Base-by-base conservation (phyloP, 305 asterid genomes). In the Fraxinus paxiana region DNA sequence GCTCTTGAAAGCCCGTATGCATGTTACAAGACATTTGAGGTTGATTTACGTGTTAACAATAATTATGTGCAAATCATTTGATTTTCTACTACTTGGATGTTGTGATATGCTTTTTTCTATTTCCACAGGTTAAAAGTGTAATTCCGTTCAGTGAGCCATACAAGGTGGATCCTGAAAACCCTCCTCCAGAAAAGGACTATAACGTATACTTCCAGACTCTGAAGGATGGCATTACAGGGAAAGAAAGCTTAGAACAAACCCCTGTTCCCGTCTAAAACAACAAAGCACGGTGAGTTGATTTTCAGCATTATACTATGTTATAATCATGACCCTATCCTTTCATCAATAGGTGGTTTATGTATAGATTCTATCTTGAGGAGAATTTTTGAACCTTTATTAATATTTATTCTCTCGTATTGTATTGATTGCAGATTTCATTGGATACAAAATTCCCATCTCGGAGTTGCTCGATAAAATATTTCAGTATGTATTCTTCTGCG, bases 11-110 rank as follows among this genome's bases (percentile, higher is more conserved):
- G 97, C 85, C 93, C 97, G 18, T 92, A 87, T 84, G 97, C 98
- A 33, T 75, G 96, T 86, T 93, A 89, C 91, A 95, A 93, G 89
- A 95, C 97, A 65, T 92, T 93, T 79, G 98, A 95, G 98, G 98
- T 93, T 63, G 71, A 46, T 12, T 76, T 80, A 17, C 35, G 48
- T 13, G 8, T 37, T 61, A 65, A 30, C 26, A 63, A 24, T 67
- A 67, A 12, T 65, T 12, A 13, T 67, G 73, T 28, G 37, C 13
- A 9, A 26, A 28, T 13, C 35, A 28, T 67, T 67, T 2, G 9
- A 67, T 67, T 2, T 12, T 67, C 18, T 13, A 24, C 33, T 22
- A 24, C 35, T 1, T 63, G 5, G 38, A 8, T 20, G 41, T 13
- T 10, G 56, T 34, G 34, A 38, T 20, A 59, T 35, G 75, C 56